A percentile compares a stretch with the other conserved stretches of the same genome.
Evolutionary conservation across 2,329 filamentous ascomycete genomes (phyloP).

Genomic region (Stagonosporopsis tanaceti): DNA sequence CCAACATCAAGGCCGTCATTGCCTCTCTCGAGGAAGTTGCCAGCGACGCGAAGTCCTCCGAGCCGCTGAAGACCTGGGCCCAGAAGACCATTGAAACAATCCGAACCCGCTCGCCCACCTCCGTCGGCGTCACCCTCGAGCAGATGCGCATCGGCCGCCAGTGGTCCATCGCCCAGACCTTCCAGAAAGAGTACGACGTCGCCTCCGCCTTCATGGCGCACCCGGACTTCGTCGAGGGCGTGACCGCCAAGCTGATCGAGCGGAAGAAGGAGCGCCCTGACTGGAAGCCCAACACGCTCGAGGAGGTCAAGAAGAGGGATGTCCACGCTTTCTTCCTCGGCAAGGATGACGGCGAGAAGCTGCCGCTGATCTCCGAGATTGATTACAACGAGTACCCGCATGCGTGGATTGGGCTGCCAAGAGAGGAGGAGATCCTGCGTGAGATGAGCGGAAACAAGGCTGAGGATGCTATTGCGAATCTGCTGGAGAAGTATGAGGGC

Average conservation of each 20-base stretch:
- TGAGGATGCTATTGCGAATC: slow-evolving; percentile 50
- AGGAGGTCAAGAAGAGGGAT: slow-evolving; percentile 66
- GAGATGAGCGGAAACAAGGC: slow-evolving; percentile 48
- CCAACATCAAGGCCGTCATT: slow-evolving; percentile 75
- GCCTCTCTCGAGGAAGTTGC: slow-evolving; percentile 63
- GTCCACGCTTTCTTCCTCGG: slow-evolving; percentile 73
- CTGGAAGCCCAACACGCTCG: slow-evolving; percentile 79
- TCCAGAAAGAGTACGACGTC: slow-evolving; percentile 84
- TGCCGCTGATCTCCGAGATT: slow-evolving; percentile 68
- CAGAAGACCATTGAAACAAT: slow-evolving; percentile 78
- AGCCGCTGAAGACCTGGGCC: slow-evolving; percentile 75
- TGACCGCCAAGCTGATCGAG: slow-evolving; percentile 79
- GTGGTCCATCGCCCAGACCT: slow-evolving; percentile 87
- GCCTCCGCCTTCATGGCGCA: slow-evolving; percentile 88
- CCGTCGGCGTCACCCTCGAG: slow-evolving; percentile 81
- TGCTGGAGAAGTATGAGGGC: slow-evolving; percentile 52
- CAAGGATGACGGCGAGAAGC: slow-evolving; percentile 35
- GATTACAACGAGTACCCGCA: slow-evolving; percentile 80
- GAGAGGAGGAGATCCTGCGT: slow-evolving; percentile 67
- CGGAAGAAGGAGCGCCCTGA: slow-evolving; percentile 71
- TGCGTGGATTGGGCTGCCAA: slow-evolving; percentile 73
- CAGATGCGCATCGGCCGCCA: slow-evolving; percentile 78
- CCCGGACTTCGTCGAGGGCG: slow-evolving; percentile 90
- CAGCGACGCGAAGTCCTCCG: slow-evolving; percentile 43
- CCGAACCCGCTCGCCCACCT: slow-evolving; percentile 80